Evolutionary conservation across 2,329 filamentous ascomycete genomes (phyloP), one percentile per base, ranked within the genome.

Genomic region (Arthrobotrys megalospora): DNA sequence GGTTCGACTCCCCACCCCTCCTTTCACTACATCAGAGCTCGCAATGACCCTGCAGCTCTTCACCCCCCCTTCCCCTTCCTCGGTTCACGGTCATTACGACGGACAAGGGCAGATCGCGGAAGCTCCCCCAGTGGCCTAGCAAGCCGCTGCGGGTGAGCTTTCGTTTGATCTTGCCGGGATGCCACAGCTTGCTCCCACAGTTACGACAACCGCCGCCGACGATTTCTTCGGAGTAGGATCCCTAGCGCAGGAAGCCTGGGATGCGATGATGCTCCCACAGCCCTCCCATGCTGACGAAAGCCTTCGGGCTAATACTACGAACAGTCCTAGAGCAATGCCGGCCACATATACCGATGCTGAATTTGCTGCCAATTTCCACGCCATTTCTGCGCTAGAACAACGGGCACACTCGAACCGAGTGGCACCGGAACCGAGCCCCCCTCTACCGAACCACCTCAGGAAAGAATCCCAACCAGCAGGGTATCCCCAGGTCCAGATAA

Each of bases 121-220:
- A 43, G 55, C 55, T 43, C 19, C 36, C 7, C 55, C 36, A 19
- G 55, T 43, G 36, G 55, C 36, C 55, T 60, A 60, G 55, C 55
- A 60, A 60, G 36, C 55, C 36, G 19, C 55, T 32, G 55, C 5
- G 36, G 14, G 19, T 11, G 55, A n/a, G 55, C 24, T 60, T 60
- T 36, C 34, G 55, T 58, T 41, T 8, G 55, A 43, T 43, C 36
- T 19, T 53, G 50, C 50, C 50, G 50, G 24, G 50, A 53, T 53
- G 24, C 48, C 48, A 14, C 24, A 48, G 16, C 45, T 8, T 7
- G 45, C 45, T 48, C 45, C 45, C 45, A 48, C 24, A 14, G 7
- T 45, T 45, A 16, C 11, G 2, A 8, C 41, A 45, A 16, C 41
- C 11, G 41, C 24, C 24, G 12, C 41, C 41, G 41, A 45, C n/a